phyloP scores from a whole-genome alignment of 768 basidiomycete genomes.

The Amanita molliuscula region DNA sequence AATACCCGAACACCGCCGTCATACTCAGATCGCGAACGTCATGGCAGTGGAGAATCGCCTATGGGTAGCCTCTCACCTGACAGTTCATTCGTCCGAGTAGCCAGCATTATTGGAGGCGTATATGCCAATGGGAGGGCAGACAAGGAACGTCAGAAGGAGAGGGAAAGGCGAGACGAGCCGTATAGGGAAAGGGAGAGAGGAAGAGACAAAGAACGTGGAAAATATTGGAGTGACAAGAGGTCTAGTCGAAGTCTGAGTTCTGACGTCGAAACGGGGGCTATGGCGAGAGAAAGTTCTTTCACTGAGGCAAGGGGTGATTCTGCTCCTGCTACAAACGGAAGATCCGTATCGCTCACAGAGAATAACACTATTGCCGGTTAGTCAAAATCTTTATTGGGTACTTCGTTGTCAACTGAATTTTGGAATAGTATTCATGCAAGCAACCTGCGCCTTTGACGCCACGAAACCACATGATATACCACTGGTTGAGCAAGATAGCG shows the following conservation, averaged over 20 bases:
- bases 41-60: constrained; percentile 3
- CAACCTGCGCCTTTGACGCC: not conserved
- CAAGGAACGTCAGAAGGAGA: constrained; percentile 9
- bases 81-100: constrained; percentile 3
- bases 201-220: constrained; percentile 9
- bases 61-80: constrained; percentile 7
- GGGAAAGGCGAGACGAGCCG: constrained; percentile 5
- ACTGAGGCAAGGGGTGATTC: not conserved
- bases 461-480: not conserved
- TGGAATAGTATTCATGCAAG: not conserved
- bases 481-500: not conserved
- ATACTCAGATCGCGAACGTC: constrained; percentile 1
- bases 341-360: not conserved
- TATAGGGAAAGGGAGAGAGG: constrained; percentile 9
- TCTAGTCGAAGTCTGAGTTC: constrained; percentile 3
- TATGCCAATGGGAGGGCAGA: constrained; percentile 4
- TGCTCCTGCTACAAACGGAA: not conserved
- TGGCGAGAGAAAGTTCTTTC: not conserved
- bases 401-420: not conserved
- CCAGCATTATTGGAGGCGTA: constrained; percentile 2
- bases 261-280: constrained; percentile 9
- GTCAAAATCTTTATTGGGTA: not conserved
- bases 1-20: constrained; percentile 6
- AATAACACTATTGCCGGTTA: not conserved
- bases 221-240: constrained; percentile 1